phyloP scores from a whole-genome alignment of 495 filamentous ascomycete species.

The Annulohypoxylon stygium region DNA sequence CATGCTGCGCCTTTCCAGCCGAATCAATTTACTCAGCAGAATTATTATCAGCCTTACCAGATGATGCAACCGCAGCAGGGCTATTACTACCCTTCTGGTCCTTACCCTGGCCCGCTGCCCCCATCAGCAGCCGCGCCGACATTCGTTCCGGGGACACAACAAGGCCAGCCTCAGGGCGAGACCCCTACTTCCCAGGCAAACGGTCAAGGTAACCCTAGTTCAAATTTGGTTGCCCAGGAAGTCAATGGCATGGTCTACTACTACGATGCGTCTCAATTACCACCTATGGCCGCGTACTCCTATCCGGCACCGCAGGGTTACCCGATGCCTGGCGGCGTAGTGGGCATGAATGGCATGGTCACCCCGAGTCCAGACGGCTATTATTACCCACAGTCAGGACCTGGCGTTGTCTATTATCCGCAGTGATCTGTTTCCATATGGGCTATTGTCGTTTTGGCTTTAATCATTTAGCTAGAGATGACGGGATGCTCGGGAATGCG shows the following conservation, averaged over 20 bases:
- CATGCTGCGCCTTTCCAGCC: slow-evolving; percentile 95
- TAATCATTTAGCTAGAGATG: slow-evolving; percentile 14
- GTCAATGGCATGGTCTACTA: slow-evolving; percentile 96
- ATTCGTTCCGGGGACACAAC: slow-evolving; percentile 69
- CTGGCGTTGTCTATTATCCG: slow-evolving; percentile 75
- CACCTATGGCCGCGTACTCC: slow-evolving; percentile 64
- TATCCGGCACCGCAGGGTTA: slow-evolving; percentile 65
- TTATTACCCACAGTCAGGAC: slow-evolving; percentile 76
- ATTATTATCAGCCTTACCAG: slow-evolving; percentile 71
- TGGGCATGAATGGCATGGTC: slow-evolving; percentile 86
- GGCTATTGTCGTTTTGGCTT: slow-evolving; percentile 11
- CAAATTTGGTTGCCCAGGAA: slow-evolving; percentile 88
- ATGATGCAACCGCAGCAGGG: slow-evolving; percentile 67
- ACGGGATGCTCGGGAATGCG: slow-evolving; percentile 2
- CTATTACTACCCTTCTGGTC: slow-evolving; percentile 67
- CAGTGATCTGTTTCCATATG: slow-evolving; percentile 56
- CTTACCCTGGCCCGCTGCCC: slow-evolving; percentile 67
- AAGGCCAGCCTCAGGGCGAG: slow-evolving; percentile 63
- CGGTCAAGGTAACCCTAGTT: slow-evolving; percentile 58
- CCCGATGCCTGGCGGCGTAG: slow-evolving; percentile 68
- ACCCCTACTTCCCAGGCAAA: slow-evolving; percentile 58
- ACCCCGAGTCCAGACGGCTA: slow-evolving; percentile 76
- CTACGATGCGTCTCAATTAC: slow-evolving; percentile 81
- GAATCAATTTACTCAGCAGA: slow-evolving; percentile 71
- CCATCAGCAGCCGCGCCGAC: slow-evolving; percentile 67